These are phyloP conservation scores for Rubia yunnanensis DNA, from an alignment of 257 asterid genomes.

Conservation along the genomic window DNA sequence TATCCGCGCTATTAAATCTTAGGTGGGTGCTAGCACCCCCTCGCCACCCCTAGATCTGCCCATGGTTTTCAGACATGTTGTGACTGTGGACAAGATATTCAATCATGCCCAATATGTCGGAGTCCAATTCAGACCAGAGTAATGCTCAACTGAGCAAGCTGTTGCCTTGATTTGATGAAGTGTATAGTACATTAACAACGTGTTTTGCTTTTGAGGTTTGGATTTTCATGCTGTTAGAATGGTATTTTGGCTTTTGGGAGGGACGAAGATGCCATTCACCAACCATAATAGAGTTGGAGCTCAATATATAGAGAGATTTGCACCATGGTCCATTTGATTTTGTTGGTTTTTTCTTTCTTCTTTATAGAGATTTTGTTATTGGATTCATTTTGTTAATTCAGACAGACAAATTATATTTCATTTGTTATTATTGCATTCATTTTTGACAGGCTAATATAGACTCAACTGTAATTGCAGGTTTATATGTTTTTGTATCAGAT, in stretches of 20 bases:
- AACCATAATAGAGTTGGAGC: background rate
- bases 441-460: background rate
- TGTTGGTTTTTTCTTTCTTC: background rate
- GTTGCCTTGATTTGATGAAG: background rate
- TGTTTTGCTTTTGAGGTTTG: background rate
- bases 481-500: background rate
- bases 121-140: constrained; percentile 57
- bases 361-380: constrained; percentile 1
- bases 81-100: constrained; percentile 59
- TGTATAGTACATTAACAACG: background rate
- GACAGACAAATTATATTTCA: background rate
- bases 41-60: no score
- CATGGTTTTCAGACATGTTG: constrained; percentile 85
- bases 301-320: background rate
- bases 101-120: constrained; percentile 75
- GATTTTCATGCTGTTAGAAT: background rate
- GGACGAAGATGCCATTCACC: background rate
- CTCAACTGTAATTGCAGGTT: no score
- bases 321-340: background rate
- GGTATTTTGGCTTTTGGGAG: constrained; percentile 1
- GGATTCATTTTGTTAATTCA: background rate
- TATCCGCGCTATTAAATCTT: no score
- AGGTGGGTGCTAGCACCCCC: no score
- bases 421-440: constrained; percentile 2
- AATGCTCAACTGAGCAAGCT: constrained; percentile 51